Evolutionary conservation across 1,139 yeast genomes (phyloP).

Genomic region (Debaryomycetaceae sp.): DNA sequence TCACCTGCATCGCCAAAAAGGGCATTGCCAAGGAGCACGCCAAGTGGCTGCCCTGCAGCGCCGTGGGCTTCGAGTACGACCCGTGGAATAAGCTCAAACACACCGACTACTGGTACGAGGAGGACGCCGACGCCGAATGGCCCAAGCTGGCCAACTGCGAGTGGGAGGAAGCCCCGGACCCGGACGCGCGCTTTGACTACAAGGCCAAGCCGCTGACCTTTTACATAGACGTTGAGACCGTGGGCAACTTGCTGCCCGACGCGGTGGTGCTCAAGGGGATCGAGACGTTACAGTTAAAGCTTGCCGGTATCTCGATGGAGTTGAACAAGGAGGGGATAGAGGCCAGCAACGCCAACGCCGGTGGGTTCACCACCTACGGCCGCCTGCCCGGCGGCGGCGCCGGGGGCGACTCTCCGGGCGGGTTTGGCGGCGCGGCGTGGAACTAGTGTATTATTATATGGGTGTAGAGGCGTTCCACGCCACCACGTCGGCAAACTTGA

Average conservation of each 20-base stretch:
- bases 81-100: constrained; percentile 98
- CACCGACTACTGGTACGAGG: constrained; percentile 96
- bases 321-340: constrained; percentile 59
- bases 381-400: constrained; percentile 40
- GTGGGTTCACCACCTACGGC: constrained; percentile 50
- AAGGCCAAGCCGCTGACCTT: constrained; percentile 75
- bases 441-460: constrained; percentile 2
- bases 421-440: constrained; percentile 35
- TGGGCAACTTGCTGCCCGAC: constrained; percentile 83
- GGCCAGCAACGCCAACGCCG: constrained; percentile 38
- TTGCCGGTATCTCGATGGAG: constrained; percentile 85
- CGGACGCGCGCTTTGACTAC: constrained; percentile 84
- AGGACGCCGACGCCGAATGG: constrained; percentile 87
- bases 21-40: constrained; percentile 99
- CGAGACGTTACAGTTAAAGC: constrained; percentile 78
- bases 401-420: constrained; percentile 40
- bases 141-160: constrained; percentile 83
- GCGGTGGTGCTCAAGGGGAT: constrained; percentile 85
- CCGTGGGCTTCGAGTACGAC: constrained; percentile 96
- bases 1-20: constrained; percentile 93
- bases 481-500: constrained; percentile 69
- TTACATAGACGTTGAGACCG: constrained; percentile 87
- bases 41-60: constrained; percentile 96
- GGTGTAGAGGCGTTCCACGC: constrained; percentile 50
- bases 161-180: constrained; percentile 94